A percentile compares a stretch with the other conserved stretches of the same genome.
phyloP scores from a whole-genome alignment of 2,329 filamentous ascomycete species.

The Stagonosporopsis chrysanthemi region DNA sequence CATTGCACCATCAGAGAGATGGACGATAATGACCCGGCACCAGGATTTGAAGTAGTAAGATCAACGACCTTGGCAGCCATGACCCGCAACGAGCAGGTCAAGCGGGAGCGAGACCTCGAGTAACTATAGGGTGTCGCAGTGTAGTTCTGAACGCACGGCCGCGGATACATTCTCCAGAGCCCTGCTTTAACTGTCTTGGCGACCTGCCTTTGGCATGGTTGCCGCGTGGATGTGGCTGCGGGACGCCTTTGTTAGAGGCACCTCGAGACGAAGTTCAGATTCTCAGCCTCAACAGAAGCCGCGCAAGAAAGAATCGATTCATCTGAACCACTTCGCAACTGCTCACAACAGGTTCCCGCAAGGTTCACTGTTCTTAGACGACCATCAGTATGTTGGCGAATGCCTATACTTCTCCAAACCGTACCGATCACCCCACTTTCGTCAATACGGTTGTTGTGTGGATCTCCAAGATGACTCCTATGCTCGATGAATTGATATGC shows the following conservation, averaged over 20 bases:
- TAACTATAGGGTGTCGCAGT: background rate
- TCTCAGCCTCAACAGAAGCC: conserved; percentile 2
- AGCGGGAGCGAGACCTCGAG: background rate
- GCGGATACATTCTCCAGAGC: conserved; percentile 16
- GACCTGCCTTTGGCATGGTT: background rate
- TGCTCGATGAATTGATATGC: background rate
- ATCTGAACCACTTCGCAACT: background rate
- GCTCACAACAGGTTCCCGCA: background rate
- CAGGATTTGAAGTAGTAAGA: background rate
- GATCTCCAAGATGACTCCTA: conserved; percentile 2
- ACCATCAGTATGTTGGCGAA: background rate
- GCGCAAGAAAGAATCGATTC: too few species aligned
- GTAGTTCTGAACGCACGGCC: conserved; percentile 7
- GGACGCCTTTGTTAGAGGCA: background rate
- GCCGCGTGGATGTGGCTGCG: conserved; percentile 7
- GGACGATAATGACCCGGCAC: conserved; percentile 10
- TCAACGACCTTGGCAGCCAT: conserved; percentile 3
- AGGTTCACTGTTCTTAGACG: background rate
- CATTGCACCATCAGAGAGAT: background rate
- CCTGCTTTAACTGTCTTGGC: conserved; percentile 7
- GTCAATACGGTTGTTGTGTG: background rate
- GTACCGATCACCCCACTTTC: background rate
- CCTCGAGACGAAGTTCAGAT: conserved; percentile 11
- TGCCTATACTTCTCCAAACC: background rate
- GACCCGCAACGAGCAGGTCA: background rate